Base-by-base conservation (phyloP, 2,329 filamentous ascomycete genomes). In the Cordyceps fumosorosea region DNA sequence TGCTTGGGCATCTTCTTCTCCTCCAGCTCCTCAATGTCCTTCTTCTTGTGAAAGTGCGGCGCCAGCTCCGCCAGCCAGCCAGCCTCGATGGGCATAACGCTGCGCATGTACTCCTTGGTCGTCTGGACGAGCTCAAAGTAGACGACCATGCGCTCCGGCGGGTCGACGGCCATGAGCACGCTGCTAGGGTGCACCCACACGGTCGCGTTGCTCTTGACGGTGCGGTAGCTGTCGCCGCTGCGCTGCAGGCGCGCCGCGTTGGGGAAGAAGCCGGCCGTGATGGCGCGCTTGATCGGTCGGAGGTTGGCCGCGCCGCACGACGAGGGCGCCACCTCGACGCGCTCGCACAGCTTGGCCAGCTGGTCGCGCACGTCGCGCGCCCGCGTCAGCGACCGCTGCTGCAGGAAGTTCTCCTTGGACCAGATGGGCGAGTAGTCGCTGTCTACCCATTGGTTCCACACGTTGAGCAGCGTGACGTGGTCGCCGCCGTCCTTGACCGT, bases 361-460 rank as follows among this genome's bases (percentile, higher is more conserved):
- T 99, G 95, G 66, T 98, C 95, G 56, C 93, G 87, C 2, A 99
- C 91, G 69, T 98, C 93, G 34, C 93, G 86, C 0, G 92, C 93
- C 1, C 95, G 86, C 0, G 89, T 95, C 3, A 99, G 81, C n/a
- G 88, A 90, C 18, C 93, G 86, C 73, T 96, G 91, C 72, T 98
- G 93, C 11, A 99, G 73, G 74, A 96, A 99, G 73, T 98, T 97
- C 76, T 98, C 93, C 55, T 88, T 87, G 0, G 90, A 81, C 93
- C 93, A 99, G 52, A 96, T 85, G 59, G 86, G 87, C 56, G 86
- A 90, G 76, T 91, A 99, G 74, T 96, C 93, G 55, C 86, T 88
- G 71, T 98, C 93, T 1, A 93, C 90, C 89, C 92, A 99, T 73
- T 96, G 90, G 69, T 95, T 93, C 87, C 89, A 99, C 68, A 99